Conservation (phyloP, 192 early-diverging fungal species). For the Diversispora eburnea region DNA sequence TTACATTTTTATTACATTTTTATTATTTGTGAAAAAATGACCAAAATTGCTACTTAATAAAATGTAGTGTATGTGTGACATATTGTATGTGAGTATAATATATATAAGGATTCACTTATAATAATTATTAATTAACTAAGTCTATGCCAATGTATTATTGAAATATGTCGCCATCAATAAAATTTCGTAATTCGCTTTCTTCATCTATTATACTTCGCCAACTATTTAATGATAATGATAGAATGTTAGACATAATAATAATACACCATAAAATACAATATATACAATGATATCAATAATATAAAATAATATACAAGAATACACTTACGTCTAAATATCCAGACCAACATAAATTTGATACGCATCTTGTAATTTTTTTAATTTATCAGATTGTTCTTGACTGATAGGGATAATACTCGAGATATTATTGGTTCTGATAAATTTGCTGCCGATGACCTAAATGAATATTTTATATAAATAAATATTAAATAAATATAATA, state of each 20-base stretch:
- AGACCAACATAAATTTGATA: conserved; percentile 62
- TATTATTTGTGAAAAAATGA: no score
- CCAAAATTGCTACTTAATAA: no score
- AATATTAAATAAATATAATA: no score
- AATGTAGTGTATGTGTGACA: no score
- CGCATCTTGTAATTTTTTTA: conserved; percentile 62
- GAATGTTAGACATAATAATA: background rate
- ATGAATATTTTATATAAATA: no score
- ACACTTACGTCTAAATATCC: conserved; percentile 50
- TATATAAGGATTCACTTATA: no score
- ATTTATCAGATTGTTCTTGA: conserved; percentile 50
- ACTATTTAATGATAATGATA: conserved; percentile 19
- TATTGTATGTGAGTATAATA: no score
- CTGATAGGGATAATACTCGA: conserved; percentile 67
- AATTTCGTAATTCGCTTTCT: conserved; percentile 52
- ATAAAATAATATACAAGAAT: background rate
- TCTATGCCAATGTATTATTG: no score
- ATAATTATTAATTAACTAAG: no score
- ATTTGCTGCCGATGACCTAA: conserved; percentile 75
- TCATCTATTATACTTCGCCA: conserved; percentile 72
- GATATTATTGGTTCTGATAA: conserved; percentile 59
- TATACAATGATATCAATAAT: no score
- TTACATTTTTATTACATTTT: no score
- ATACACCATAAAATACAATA: no score
- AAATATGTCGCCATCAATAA: conserved; percentile 86